Conservation (phyloP, 2,329 filamentous ascomycete genomes). For the Trichoderma hamatum region DNA sequence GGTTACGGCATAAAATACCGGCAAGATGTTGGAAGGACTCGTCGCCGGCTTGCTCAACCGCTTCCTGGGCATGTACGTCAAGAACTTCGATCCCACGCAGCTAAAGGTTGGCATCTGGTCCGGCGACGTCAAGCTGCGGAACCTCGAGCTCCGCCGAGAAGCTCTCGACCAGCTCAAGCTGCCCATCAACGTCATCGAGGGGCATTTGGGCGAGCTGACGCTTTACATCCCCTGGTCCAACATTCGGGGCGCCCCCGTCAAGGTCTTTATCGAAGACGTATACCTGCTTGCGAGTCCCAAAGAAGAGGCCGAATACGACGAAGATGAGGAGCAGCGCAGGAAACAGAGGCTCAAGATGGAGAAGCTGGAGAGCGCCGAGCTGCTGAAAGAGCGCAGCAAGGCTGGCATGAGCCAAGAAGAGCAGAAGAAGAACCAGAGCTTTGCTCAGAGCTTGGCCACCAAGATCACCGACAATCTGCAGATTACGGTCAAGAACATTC, state of each 20-base stretch:
- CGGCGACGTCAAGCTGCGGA: slow-evolving; percentile 91
- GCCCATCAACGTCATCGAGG: slow-evolving; percentile 94
- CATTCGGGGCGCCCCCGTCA: slow-evolving; percentile 88
- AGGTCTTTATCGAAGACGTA: slow-evolving; percentile 94
- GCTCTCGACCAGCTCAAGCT: slow-evolving; percentile 96
- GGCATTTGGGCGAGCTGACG: slow-evolving; percentile 89
- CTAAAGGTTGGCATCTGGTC: slow-evolving; percentile 99
- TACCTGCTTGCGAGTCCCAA: slow-evolving; percentile 93
- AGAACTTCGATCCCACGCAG: slow-evolving; percentile 98
- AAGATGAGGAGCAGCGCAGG: slow-evolving; percentile 86
- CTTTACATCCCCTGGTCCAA: slow-evolving; percentile 98
- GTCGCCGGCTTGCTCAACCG: slow-evolving; percentile 97
- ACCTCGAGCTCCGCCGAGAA: slow-evolving; percentile 90
- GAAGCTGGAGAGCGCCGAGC: slow-evolving; percentile 93
- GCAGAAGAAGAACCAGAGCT: slow-evolving; percentile 96
- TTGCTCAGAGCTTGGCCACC: slow-evolving; percentile 90
- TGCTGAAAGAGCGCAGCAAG: slow-evolving; percentile 88
- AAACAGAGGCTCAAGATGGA: slow-evolving; percentile 97
- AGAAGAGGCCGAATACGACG: slow-evolving; percentile 90
- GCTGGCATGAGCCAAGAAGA: slow-evolving; percentile 94
- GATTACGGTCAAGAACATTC: slow-evolving; percentile 96
- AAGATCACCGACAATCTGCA: slow-evolving; percentile 99
- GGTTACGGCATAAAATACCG: slow-evolving; percentile 65
- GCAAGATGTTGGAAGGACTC: slow-evolving; percentile 91
- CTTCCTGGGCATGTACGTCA: slow-evolving; percentile 99